Evolutionary conservation across 176 grass and related monocot genomes (phyloP).

Genomic region (Puya raimondii): DNA sequence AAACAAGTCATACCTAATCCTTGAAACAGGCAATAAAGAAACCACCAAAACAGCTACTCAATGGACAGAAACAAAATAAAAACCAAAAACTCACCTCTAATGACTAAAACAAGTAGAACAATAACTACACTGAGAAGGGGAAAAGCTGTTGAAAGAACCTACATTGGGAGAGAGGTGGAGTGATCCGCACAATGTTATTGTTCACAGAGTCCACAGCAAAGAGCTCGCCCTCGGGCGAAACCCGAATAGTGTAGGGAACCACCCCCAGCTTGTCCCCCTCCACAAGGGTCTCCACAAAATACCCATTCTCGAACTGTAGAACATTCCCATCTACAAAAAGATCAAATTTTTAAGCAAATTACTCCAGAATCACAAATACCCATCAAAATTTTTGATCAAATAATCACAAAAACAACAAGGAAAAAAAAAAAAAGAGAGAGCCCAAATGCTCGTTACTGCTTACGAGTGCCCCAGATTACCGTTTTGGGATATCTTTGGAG

Average conservation of each 20-base stretch:
- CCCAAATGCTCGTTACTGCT: neutral
- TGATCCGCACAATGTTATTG: slow-evolving; percentile 93
- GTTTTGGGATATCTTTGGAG: slow-evolving; percentile 29
- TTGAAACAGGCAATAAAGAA: too few species aligned
- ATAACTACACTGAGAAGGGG: neutral
- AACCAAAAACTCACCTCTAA: neutral
- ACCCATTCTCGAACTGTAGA: slow-evolving; percentile 74
- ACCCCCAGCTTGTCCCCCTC: slow-evolving; percentile 88
- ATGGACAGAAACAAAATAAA: slow-evolving; percentile 1
- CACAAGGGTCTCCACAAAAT: slow-evolving; percentile 91
- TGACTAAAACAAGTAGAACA: neutral
- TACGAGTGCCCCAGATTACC: slow-evolving; percentile 20
- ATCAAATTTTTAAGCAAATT: neutral
- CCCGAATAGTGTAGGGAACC: slow-evolving; percentile 79
- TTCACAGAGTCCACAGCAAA: slow-evolving; percentile 73
- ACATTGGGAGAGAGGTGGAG: slow-evolving; percentile 86
- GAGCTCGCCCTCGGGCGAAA: slow-evolving; percentile 80
- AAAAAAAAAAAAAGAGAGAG: neutral
- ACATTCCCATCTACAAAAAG: slow-evolving; percentile 52
- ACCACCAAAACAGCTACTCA: neutral
- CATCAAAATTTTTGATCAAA: slow-evolving; percentile 4
- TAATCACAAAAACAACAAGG: slow-evolving; percentile 15
- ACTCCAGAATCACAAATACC: neutral
- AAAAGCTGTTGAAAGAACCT: slow-evolving; percentile 12
- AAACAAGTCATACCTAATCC: too few species aligned